These are phyloP conservation scores for Euptelea pleiosperma DNA, from an alignment of 164 flowering plant species.

Conservation along the genomic window DNA sequence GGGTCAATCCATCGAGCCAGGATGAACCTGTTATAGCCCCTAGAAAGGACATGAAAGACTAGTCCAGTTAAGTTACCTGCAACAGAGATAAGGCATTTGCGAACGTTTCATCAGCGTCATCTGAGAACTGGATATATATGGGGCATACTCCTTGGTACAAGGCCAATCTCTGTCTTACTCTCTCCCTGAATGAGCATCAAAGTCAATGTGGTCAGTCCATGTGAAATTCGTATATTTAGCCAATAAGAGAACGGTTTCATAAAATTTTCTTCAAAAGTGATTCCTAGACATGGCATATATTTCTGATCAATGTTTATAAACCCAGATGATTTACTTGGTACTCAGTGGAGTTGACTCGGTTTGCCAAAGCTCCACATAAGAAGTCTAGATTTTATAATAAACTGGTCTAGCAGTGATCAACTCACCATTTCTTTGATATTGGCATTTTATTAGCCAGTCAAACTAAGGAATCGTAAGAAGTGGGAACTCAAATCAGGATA, in stretches of 20 bases:
- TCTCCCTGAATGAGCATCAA: constrained; percentile 56
- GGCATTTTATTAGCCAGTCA: too few relatives aligned
- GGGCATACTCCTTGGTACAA: constrained; percentile 92
- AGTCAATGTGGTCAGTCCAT: constrained; percentile 4
- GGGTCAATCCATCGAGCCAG: too few relatives aligned
- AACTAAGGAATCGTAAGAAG: too few relatives aligned
- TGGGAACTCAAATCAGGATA: too few relatives aligned
- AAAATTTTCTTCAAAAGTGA: constrained; percentile 1
- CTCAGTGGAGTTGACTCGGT: too few relatives aligned
- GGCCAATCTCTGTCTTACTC: constrained; percentile 84
- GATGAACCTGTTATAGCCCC: background rate
- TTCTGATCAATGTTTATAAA: background rate
- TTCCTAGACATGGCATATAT: background rate
- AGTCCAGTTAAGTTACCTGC: constrained; percentile 43
- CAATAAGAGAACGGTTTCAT: background rate
- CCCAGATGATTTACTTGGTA: background rate
- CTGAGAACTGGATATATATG: constrained; percentile 78
- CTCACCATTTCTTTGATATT: too few relatives aligned
- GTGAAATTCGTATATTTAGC: background rate
- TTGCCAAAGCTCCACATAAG: too few relatives aligned
- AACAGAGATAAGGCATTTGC: constrained; percentile 50
- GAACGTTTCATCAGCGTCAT: constrained; percentile 87
- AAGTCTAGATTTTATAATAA: too few relatives aligned
- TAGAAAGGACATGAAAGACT: background rate
- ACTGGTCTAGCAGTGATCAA: background rate